Percentiles rank a stretch among this genome's conserved stretches.
phyloP scores from a whole-genome alignment of 2,329 filamentous ascomycete genomes.

The Nemania sp. region DNA sequence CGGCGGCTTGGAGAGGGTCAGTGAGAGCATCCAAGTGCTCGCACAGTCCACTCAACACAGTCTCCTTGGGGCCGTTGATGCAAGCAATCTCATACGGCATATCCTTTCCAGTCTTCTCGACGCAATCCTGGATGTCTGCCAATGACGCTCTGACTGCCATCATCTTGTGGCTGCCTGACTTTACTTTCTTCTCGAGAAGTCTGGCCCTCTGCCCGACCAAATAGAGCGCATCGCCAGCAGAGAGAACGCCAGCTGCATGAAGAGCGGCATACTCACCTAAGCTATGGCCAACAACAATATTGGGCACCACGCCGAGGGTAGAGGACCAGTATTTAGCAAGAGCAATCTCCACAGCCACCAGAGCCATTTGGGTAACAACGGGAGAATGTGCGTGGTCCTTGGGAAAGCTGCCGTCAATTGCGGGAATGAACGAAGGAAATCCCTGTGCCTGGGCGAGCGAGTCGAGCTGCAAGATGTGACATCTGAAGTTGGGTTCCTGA shows the following conservation, averaged over 20 bases:
- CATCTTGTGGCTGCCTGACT: conserved; percentile 62
- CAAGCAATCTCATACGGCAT: conserved; percentile 54
- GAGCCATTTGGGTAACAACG: conserved; percentile 52
- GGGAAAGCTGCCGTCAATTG: not conserved
- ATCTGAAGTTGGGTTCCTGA: not conserved
- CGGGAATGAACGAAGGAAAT: conserved; percentile 57
- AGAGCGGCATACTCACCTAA: conserved; percentile 74
- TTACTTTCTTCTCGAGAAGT: conserved; percentile 62
- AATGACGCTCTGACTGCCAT: conserved; percentile 55
- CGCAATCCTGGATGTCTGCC: conserved; percentile 43
- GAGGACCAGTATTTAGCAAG: conserved; percentile 54
- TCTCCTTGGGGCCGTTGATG: conserved; percentile 66
- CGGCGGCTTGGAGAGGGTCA: not conserved
- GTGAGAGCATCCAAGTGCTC: conserved; percentile 10
- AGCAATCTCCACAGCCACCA: conserved; percentile 56
- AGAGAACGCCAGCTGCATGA: conserved; percentile 68
- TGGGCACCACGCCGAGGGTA: conserved; percentile 53
- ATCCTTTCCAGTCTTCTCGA: conserved; percentile 29
- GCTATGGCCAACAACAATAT: conserved; percentile 62
- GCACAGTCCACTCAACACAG: conserved; percentile 59
- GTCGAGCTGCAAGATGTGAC: not conserved
- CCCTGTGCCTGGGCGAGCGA: conserved; percentile 26
- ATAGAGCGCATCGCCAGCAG: conserved; percentile 68
- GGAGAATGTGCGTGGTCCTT: conserved; percentile 25
- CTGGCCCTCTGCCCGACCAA: conserved; percentile 60